Percentiles rank a stretch among this genome's conserved stretches.
phyloP scores from a whole-genome alignment of 2,329 filamentous ascomycete species.

The Sporothrix variecibatus region DNA sequence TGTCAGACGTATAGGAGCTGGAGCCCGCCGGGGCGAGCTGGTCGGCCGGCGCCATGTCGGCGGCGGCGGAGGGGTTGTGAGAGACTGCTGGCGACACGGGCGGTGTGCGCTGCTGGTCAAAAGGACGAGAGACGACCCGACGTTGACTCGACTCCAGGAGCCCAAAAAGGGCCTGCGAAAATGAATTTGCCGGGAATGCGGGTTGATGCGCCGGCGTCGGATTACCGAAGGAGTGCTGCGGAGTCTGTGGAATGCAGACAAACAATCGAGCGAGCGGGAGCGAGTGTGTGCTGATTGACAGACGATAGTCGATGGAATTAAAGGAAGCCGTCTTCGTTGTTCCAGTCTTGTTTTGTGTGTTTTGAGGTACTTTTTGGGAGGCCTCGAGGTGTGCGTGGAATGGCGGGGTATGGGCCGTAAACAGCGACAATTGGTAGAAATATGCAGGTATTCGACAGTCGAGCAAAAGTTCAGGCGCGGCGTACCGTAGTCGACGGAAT shows the following conservation, averaged over 20 bases:
- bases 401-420: conserved; percentile 3
- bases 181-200: not conserved
- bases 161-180: not conserved
- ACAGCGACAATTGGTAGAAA: not conserved
- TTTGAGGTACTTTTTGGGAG: not conserved
- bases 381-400: conserved; percentile 5
- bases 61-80: conserved; percentile 38
- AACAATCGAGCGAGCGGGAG: not conserved
- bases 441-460: not conserved
- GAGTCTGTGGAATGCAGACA: conserved; percentile 9
- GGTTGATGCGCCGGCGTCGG: conserved; percentile 6
- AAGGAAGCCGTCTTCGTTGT: not conserved
- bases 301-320: not conserved
- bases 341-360: not conserved
- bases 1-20: conserved; percentile 71
- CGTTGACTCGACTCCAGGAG: not conserved
- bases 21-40: conserved; percentile 69
- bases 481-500: not conserved
- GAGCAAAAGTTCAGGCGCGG: not conserved
- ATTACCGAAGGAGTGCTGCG: not conserved
- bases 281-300: not conserved
- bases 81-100: not conserved
- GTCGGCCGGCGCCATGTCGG: conserved; percentile 62
- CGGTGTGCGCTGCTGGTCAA: not conserved
- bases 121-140: not conserved